Evolutionary conservation across 2,329 filamentous ascomycete species (phyloP), one percentile per base, ranked within the genome.

Genomic region (Cucurbitaria berberidis): DNA sequence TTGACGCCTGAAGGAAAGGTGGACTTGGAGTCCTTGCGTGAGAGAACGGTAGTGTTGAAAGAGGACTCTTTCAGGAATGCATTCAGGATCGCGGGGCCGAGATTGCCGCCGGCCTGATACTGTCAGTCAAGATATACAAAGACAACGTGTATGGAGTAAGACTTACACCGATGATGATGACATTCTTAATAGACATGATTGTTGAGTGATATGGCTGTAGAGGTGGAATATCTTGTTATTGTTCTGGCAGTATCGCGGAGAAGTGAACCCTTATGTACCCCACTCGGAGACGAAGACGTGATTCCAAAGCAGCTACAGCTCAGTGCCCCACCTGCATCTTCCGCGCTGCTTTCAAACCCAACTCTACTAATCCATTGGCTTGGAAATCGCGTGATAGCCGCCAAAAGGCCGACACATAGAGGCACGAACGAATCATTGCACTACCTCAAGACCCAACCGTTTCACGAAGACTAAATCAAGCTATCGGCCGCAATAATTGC

Each of bases 1-100:
- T 73, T 70, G 44, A 82, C 74, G 26, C 69, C 66, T 0, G 70
- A 66, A 0, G 76, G 76, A 40, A 76, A 74, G 16, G 70, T 74
- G 16, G 76, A 76, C 11, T 55, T 72, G 4, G 81, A 83, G 18
- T 55, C 57, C 34, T 75, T 69, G 63, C 86, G 84, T 21, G 80
- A 82, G 42, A 88, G 78, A 34, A 84, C 76, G 8, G 82, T 84
- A 48, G 86, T 74, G 49, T 79, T 76, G 74, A 87, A 84, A 10
- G 72, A 68, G n/a, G 70, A 72, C 4, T 69, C 54, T 2, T 74
- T 62, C 6, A 77, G 62, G 41, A 82, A 76, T 4, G 73, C 70
- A 10, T 72, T 50, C 22, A 81, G 65, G 38, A 81, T 67, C 9
- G 72, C 61, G 7, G 74, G 74, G 1, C 79, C 79, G 16, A 81